Evolutionary conservation across 177 flowering plant genomes (phyloP), one percentile per base, ranked within the genome.

Genomic region (Vitis hybrid): DNA sequence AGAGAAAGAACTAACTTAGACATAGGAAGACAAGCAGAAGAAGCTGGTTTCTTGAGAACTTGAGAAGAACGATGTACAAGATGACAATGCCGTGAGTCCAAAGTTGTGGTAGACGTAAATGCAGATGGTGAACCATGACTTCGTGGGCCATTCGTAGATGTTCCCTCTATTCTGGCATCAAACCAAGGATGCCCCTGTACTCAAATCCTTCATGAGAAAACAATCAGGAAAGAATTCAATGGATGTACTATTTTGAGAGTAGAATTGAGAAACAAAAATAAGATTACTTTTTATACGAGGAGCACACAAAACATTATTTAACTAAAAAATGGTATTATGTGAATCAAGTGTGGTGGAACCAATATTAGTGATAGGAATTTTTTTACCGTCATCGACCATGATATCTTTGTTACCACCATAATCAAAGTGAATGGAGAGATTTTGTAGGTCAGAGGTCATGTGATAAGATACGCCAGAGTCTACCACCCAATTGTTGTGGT

Each of bases 141-240:
- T 0, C 3, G 63, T 27, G 27, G 63, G 27, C 63, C 63, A 60
- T 14, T 60, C 46, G 17, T 60, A 60, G 17, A 60, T 11, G 46
- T 30, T 60, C 15, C 32, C 32, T 14, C 62, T 58, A 58, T 14
- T 58, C 62, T 2, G n/a, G 62, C 15, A 21, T 58, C 18, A 1
- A 1, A 11, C 32, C 62, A 58, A 58, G 62, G 40, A 58, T 58
- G 30, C 62, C 62, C 62, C 6, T 7, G 62, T 24, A 21, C 18
- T 58, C 62, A 58, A 10, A 21, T 58, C 62, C 62, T 58, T 58
- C 35, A 24, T 24, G 11, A 58, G 62, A 58, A 58, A 58, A 10
- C 11, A 13, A 11, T 58, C 11, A 58, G 62, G 32, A 58, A 58
- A 58, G 27, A 58, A 58, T 58, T 19, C 62, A 9, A 58, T 58